Evolutionary conservation across 208 protist genomes (phyloP).

Genomic region (Wallacemonas sp.): DNA sequence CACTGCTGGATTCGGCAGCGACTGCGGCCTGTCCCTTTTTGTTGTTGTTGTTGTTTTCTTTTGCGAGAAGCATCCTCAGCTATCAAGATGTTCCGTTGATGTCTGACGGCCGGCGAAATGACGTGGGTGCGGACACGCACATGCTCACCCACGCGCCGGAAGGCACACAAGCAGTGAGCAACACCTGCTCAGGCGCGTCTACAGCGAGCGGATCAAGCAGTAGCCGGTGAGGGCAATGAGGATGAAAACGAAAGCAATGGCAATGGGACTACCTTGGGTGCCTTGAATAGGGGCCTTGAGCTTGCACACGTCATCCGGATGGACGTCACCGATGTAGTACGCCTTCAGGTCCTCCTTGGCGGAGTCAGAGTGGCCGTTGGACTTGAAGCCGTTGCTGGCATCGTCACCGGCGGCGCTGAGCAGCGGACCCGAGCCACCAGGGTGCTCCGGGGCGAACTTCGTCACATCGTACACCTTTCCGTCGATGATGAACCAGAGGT

Average conservation of each 20-base stretch:
- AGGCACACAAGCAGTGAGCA: too few relatives aligned
- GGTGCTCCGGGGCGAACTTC: slow-evolving; percentile 72
- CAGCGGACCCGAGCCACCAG: slow-evolving; percentile 69
- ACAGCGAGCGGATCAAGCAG: slow-evolving; percentile 26
- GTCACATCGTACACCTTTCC: slow-evolving; percentile 79
- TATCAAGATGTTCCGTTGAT: too few relatives aligned
- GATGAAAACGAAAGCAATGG: slow-evolving; percentile 33
- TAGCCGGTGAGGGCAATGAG: slow-evolving; percentile 28
- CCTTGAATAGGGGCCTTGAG: slow-evolving; percentile 34
- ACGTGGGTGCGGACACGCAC: too few relatives aligned
- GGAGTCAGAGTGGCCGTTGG: slow-evolving; percentile 53
- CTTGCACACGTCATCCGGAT: slow-evolving; percentile 33
- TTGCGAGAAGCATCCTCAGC: too few relatives aligned
- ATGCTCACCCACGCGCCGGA: too few relatives aligned
- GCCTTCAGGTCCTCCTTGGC: slow-evolving; percentile 52
- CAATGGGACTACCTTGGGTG: slow-evolving; percentile 19
- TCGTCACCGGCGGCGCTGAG: slow-evolving; percentile 62
- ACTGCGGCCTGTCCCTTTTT: too few relatives aligned
- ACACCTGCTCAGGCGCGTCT: too few relatives aligned
- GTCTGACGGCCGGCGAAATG: too few relatives aligned
- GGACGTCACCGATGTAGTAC: slow-evolving; percentile 58
- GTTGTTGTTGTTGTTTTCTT: too few relatives aligned
- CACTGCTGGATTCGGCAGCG: too few relatives aligned
- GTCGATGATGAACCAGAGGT: slow-evolving; percentile 80
- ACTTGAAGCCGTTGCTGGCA: slow-evolving; percentile 67